Evolutionary conservation across 352 stramenopile genomes (phyloP).

Genomic region (Phytopythium boreale): DNA sequence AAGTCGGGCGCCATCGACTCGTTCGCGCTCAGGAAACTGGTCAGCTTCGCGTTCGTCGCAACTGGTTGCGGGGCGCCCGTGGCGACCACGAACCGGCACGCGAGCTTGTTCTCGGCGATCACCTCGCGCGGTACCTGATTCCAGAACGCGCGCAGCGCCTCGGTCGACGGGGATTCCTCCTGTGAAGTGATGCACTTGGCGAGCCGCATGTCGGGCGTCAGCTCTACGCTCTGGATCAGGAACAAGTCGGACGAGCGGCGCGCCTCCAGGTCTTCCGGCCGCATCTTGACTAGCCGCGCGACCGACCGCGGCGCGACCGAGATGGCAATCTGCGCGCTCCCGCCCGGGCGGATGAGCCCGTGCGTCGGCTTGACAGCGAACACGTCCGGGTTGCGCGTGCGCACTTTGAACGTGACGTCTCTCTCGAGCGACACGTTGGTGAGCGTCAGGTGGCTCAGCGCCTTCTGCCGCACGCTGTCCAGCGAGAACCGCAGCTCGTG

Average conservation of each 20-base stretch:
- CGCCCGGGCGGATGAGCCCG: constrained; percentile 42
- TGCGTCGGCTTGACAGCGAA: constrained; percentile 75
- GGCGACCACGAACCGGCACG: constrained; percentile 42
- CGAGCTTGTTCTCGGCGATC: constrained; percentile 62
- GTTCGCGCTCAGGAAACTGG: constrained; percentile 5
- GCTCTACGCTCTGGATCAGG: constrained; percentile 54
- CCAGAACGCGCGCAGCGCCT: constrained; percentile 49
- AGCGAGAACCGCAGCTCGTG: constrained; percentile 48
- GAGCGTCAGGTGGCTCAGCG: constrained; percentile 33
- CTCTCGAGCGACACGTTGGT: constrained; percentile 63
- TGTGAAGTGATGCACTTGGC: constrained; percentile 8
- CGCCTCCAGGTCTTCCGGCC: constrained; percentile 25
- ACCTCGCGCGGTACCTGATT: constrained; percentile 46
- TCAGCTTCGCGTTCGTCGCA: constrained; percentile 1
- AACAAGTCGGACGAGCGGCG: constrained; percentile 46
- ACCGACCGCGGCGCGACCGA: constrained; percentile 31
- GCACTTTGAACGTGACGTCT: constrained; percentile 68
- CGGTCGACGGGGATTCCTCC: constrained; percentile 23
- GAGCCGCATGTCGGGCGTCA: constrained; percentile 36
- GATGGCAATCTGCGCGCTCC: constrained; percentile 32
- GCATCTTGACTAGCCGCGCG: constrained; percentile 30
- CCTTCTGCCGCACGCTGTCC: not conserved
- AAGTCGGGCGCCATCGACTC: not conserved
- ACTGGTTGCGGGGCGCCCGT: not conserved
- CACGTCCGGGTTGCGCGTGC: constrained; percentile 71